phyloP scores from a whole-genome alignment of 2,329 filamentous ascomycete species.

The Fusarium sp. region DNA sequence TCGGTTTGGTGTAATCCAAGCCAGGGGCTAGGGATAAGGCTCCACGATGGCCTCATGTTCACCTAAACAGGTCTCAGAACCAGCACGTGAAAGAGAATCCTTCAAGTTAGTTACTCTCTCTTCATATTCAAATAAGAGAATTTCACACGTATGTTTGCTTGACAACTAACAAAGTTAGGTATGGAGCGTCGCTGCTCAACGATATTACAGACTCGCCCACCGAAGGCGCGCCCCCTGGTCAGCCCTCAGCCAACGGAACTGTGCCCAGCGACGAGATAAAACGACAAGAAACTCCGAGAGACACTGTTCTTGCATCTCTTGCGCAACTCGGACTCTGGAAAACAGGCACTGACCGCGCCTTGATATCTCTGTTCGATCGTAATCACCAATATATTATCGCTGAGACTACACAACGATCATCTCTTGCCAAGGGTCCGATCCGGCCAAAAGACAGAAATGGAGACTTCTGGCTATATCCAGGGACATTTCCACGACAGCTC shows the following conservation, averaged over 20 bases:
- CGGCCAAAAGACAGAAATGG: conserved; percentile 4
- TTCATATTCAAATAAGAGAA: neutral
- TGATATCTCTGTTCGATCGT: conserved; percentile 63
- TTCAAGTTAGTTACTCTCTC: conserved; percentile 20
- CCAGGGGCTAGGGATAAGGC: neutral
- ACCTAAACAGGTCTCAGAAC: conserved; percentile 19
- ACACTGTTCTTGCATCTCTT: conserved; percentile 56
- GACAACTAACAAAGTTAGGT: conserved; percentile 6
- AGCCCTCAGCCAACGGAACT: neutral
- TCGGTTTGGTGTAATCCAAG: neutral
- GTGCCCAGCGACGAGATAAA: neutral
- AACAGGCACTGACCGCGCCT: conserved; percentile 51
- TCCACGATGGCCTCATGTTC: conserved; percentile 8
- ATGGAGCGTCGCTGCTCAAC: conserved; percentile 24
- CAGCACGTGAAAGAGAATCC: conserved; percentile 25
- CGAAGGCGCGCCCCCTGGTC: conserved; percentile 7
- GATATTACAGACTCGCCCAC: conserved; percentile 8
- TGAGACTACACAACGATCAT: conserved; percentile 55
- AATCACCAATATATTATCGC: conserved; percentile 60
- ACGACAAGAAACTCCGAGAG: conserved; percentile 23
- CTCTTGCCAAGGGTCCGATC: conserved; percentile 48
- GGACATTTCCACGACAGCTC: conserved; percentile 41
- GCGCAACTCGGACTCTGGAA: conserved; percentile 59
- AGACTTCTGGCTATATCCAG: conserved; percentile 41
- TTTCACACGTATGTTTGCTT: neutral